Evolutionary conservation across 192 early-diverging fungal species (phyloP), one percentile per base, ranked within the genome.

Genomic region (Coemansia sp.): DNA sequence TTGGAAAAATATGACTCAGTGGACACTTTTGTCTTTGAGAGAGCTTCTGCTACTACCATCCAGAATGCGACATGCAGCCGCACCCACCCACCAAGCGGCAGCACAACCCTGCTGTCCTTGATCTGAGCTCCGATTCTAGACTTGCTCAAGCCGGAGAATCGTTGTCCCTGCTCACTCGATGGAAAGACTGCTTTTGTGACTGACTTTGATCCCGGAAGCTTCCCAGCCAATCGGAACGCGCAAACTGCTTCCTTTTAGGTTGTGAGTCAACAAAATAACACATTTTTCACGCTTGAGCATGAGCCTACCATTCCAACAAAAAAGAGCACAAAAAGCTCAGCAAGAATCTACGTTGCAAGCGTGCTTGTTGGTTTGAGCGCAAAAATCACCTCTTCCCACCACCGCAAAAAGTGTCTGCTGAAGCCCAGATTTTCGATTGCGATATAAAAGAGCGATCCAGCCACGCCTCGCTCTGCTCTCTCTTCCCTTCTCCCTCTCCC

Each of bases 261-360:
- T 37, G 58, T 67, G 65, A 67, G 57, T 67, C 65, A 67, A 53
- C 40, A 67, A 33, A 37, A 60, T 44, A 40, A 53, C 61, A 63
- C 29, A 15, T 25, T 33, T 29, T 9, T 50, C 20, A 20, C 28
- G 59, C 31, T 15, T 52, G 13, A 36, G 13, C 33, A n/a, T 48
- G 28, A 40, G 13, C 20, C 52, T 60, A 50, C 57, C 54, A 8
- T 25, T 23, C 23, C 33, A 10, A 33, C 47, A 17, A 48, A 48
- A 20, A 22, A 23, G 41, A 8, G 4, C 6, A 25, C 8, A 48
- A 48, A 48, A 48, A 23, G 22, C 45, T 28, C 50, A 41, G 48
- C 65, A 4, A 4, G 38, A 13, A 4, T 17, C 38, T 17, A 41
- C 38, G 10, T 41, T 41, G n/a, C n/a, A n/a, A n/a, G n/a, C n/a